A percentile compares a stretch with the other conserved stretches of the same genome.
Evolutionary conservation across 2,329 filamentous ascomycete genomes (phyloP).

Genomic region (Claviceps maximensis): DNA sequence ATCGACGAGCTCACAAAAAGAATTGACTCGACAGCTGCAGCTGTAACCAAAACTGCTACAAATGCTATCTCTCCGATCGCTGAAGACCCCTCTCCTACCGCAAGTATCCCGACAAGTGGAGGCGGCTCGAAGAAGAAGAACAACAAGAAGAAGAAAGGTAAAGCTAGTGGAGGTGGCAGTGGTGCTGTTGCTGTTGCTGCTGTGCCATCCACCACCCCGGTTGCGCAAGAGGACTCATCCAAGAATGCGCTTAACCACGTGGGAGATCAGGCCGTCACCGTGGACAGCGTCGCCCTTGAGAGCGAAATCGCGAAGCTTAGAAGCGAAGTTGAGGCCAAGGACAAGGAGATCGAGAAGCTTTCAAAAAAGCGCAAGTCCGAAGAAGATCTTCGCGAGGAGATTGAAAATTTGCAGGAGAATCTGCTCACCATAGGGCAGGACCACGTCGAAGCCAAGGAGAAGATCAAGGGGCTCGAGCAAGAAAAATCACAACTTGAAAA

Average conservation of each 20-base stretch:
- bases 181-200: not conserved
- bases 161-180: slow-evolving; percentile 42
- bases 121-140: slow-evolving; percentile 47
- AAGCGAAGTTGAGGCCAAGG: slow-evolving; percentile 47
- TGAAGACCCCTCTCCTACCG: slow-evolving; percentile 11
- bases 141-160: slow-evolving; percentile 87
- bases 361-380: slow-evolving; percentile 59
- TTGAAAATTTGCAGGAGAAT: slow-evolving; percentile 71
- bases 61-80: slow-evolving; percentile 11
- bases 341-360: slow-evolving; percentile 59
- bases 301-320: slow-evolving; percentile 37
- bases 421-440: slow-evolving; percentile 68
- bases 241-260: not conserved
- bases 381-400: slow-evolving; percentile 70
- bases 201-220: slow-evolving; percentile 17
- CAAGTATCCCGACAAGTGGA: slow-evolving; percentile 9
- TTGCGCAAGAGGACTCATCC: slow-evolving; percentile 20
- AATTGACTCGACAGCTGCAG: slow-evolving; percentile 20
- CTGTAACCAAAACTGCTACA: slow-evolving; percentile 11
- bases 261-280: not conserved
- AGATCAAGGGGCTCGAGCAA: slow-evolving; percentile 53
- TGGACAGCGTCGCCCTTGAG: slow-evolving; percentile 26
- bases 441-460: slow-evolving; percentile 71
- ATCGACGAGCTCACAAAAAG: slow-evolving; percentile 30
- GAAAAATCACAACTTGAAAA: slow-evolving; percentile 56